Evolutionary conservation across 1,139 yeast genomes (phyloP).

Genomic region (Lodderomyces jiufengensis): DNA sequence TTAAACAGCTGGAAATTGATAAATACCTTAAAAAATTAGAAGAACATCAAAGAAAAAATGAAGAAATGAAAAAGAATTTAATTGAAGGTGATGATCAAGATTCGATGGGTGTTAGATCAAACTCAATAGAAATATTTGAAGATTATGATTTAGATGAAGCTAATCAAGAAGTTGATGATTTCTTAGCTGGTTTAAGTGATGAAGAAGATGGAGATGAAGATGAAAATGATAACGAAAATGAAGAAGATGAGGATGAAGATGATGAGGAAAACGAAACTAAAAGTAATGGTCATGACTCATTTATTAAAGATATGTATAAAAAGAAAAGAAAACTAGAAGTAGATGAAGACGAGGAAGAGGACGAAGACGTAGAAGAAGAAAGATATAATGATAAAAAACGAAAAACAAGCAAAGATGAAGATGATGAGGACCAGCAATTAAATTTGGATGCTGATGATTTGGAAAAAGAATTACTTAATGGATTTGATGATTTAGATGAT

Average conservation of each 20-base stretch:
- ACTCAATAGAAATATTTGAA: slow-evolving; percentile 31
- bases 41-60: slow-evolving; percentile 13
- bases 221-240: slow-evolving; percentile 20
- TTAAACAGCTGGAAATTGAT: slow-evolving; percentile 41
- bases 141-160: slow-evolving; percentile 53
- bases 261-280: slow-evolving; percentile 11
- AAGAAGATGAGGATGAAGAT: slow-evolving; percentile 13
- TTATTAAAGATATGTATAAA: slow-evolving; percentile 31
- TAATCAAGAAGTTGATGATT: slow-evolving; percentile 58
- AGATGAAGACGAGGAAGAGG: slow-evolving; percentile 18
- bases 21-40: slow-evolving; percentile 37
- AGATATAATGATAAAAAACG: slow-evolving; percentile 2
- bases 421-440: slow-evolving; percentile 1
- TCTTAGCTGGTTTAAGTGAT: slow-evolving; percentile 53
- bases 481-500: slow-evolving; percentile 40
- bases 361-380: slow-evolving; percentile 8
- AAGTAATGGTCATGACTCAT: slow-evolving; percentile 21
- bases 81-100: slow-evolving; percentile 7
- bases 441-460: slow-evolving; percentile 26
- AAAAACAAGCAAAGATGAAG: slow-evolving; percentile 5
- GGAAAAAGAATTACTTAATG: slow-evolving; percentile 45
- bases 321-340: slow-evolving; percentile 20
- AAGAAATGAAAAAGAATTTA: neutral
- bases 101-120: slow-evolving; percentile 21
- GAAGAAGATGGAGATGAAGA: slow-evolving; percentile 41